Percentiles rank a stretch among this genome's conserved stretches.
Evolutionary conservation across 75 land plant species (phyloP).

Genomic region (Pinus albicaulis): DNA sequence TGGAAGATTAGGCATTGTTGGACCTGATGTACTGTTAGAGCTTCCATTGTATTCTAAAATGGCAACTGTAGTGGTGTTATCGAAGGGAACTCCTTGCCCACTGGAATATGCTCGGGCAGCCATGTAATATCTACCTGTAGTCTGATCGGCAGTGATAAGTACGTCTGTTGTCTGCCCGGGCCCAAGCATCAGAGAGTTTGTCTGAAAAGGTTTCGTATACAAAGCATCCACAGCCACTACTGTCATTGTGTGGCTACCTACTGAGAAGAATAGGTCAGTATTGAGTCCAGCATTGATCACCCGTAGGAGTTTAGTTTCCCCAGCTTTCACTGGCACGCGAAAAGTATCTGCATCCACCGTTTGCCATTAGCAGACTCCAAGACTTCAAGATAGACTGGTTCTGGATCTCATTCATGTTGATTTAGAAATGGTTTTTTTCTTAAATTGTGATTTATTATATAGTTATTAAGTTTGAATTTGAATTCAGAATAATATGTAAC

Average conservation of each 20-base stretch:
- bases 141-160: slow-evolving; percentile 36
- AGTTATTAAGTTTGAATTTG: no score
- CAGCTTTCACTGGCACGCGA: slow-evolving; percentile 32
- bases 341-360: slow-evolving; percentile 17
- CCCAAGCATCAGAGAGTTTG: slow-evolving; percentile 35
- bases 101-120: slow-evolving; percentile 36
- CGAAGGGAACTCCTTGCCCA: slow-evolving; percentile 11
- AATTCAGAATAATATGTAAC: no score
- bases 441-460: no score
- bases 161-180: slow-evolving; percentile 78
- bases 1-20: slow-evolving; percentile 35
- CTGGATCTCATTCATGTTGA: no score
- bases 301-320: slow-evolving; percentile 62
- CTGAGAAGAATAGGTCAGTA: slow-evolving; percentile 49
- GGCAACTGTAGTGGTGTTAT: slow-evolving; percentile 37
- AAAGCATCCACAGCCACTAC: slow-evolving; percentile 66
- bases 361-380: no score
- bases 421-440: no score
- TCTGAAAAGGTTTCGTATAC: slow-evolving; percentile 46
- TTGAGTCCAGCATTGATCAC: slow-evolving; percentile 75
- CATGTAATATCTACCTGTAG: slow-evolving; percentile 45
- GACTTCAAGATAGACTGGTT: background rate
- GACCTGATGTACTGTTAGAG: background rate
- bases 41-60: slow-evolving; percentile 24
- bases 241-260: slow-evolving; percentile 58